Evolutionary conservation across 192 early-diverging fungal genomes (phyloP), one percentile per base, ranked within the genome.

Genomic region (Coemansia sp.): DNA sequence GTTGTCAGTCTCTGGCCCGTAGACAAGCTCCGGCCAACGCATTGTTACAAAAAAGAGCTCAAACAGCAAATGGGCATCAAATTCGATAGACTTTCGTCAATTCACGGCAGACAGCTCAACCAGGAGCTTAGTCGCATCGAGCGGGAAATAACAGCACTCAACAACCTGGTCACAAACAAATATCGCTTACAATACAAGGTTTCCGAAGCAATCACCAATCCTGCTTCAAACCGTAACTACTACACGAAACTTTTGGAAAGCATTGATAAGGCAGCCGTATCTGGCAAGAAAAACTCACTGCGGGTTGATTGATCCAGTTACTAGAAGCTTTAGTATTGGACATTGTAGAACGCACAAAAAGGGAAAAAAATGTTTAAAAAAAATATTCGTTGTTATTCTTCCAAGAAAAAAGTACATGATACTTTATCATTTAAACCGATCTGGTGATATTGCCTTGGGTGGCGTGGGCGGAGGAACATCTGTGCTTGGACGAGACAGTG

Each of bases 11-110:
- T 74, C 11, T 92, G 90, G 89, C 90, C 90, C 7, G 71, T 74
- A 11, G 90, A 92, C 69, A 78, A 84, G 66, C 82, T 92, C 29
- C 82, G 90, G 19, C 90, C 88, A 24, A 87, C 84, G 21, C 85
- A 88, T 59, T 85, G 87, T 66, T 84, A 89, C 83, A 90, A 87
- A 63, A 80, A 80, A 11, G 82, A 85, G 19, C 70, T 92, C 17
- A 71, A 65, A 61, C 65, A 60, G 46, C 72, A 75, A 63, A 75
- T 80, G 72, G 61, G 53, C 61, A 54, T 19, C 20, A 74, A 80
- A 55, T 80, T 80, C 31, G 72, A 71, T 32, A 67, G 27, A 23
- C 57, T 80, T 4, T 33, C 62, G 14, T 27, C 58, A 20, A 54
- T 74, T 32, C 68, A 51, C 53, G 78, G 78, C n/a, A 51, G 63